phyloP scores from a whole-genome alignment of 225 moss, liverwort and hornwort genomes.

The Anthoceros angustus region DNA sequence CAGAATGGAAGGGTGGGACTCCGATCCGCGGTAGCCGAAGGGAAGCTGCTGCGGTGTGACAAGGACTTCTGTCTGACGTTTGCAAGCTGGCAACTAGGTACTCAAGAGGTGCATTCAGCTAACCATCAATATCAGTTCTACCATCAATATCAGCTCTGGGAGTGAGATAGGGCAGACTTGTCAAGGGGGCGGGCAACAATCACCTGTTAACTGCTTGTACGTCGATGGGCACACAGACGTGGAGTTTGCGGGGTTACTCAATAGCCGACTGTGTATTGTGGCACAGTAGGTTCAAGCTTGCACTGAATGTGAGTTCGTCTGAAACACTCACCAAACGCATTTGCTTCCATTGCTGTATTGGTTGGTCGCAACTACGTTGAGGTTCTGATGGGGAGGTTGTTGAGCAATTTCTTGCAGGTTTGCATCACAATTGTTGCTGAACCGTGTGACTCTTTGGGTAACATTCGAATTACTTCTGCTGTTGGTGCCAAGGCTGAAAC shows the following conservation, averaged over 20 bases:
- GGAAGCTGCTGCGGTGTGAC: slow-evolving; percentile 15
- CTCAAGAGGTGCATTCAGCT: slow-evolving; percentile 8
- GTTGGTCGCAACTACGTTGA: neutral
- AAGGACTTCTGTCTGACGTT: slow-evolving; percentile 12
- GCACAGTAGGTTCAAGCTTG: slow-evolving; percentile 13
- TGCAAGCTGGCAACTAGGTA: slow-evolving; percentile 12
- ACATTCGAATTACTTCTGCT: slow-evolving; percentile 12
- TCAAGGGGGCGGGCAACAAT: no score
- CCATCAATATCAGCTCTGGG: neutral
- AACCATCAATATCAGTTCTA: neutral
- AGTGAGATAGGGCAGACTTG: neutral
- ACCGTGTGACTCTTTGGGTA: slow-evolving; percentile 16
- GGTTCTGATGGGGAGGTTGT: neutral
- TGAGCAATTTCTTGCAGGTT: slow-evolving; percentile 7
- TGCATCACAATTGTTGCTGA: slow-evolving; percentile 16
- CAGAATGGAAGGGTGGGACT: slow-evolving; percentile 19
- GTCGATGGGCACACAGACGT: slow-evolving; percentile 9
- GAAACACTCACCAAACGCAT: neutral
- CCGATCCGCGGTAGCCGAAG: slow-evolving; percentile 17
- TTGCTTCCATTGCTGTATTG: neutral
- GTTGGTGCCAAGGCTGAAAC: slow-evolving; percentile 2
- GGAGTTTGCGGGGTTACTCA: slow-evolving; percentile 14
- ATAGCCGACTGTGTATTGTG: slow-evolving; percentile 12
- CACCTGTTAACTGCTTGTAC: no score
- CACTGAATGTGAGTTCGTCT: slow-evolving; percentile 16